Evolutionary conservation across 208 protist species (phyloP).

Genomic region (Crithidia thermophila): DNA sequence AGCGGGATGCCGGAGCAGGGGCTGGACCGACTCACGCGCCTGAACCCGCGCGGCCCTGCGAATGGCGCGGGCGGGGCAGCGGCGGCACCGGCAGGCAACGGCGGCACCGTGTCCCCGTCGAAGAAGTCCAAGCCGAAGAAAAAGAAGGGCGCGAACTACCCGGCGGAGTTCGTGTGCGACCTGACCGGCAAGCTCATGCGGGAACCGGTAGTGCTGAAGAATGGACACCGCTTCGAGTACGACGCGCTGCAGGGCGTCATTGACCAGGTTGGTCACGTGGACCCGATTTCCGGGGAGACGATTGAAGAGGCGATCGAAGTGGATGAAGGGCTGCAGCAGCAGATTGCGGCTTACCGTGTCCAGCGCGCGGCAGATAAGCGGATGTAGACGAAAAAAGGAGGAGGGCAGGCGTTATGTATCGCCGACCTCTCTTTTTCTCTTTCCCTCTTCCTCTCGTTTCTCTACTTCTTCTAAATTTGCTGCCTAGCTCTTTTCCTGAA

Average conservation of each 20-base stretch:
- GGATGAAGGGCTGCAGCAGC: constrained; percentile 74
- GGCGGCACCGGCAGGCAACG: not conserved
- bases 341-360: constrained; percentile 82
- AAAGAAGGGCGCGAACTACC: constrained; percentile 54
- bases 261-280: constrained; percentile 83
- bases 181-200: constrained; percentile 90
- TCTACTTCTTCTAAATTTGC: not conserved
- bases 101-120: not conserved
- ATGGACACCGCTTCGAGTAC: constrained; percentile 81
- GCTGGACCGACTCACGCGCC: constrained; percentile 18
- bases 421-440: not conserved
- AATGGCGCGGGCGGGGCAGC: not conserved
- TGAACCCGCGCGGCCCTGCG: not conserved
- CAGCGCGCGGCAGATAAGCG: constrained; percentile 43
- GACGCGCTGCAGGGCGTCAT: constrained; percentile 79
- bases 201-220: constrained; percentile 81
- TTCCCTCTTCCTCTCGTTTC: not conserved
- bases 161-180: constrained; percentile 73
- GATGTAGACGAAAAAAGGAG: constrained; percentile 3
- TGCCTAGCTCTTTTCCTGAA: constrained; percentile 1
- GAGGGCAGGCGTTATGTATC: not conserved
- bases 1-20: constrained; percentile 26
- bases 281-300: constrained; percentile 76
- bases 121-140: constrained; percentile 38
- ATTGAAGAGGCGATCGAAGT: constrained; percentile 71